Evolutionary conservation across 768 basidiomycete species (phyloP).

Genomic region (Paxillus involutus): DNA sequence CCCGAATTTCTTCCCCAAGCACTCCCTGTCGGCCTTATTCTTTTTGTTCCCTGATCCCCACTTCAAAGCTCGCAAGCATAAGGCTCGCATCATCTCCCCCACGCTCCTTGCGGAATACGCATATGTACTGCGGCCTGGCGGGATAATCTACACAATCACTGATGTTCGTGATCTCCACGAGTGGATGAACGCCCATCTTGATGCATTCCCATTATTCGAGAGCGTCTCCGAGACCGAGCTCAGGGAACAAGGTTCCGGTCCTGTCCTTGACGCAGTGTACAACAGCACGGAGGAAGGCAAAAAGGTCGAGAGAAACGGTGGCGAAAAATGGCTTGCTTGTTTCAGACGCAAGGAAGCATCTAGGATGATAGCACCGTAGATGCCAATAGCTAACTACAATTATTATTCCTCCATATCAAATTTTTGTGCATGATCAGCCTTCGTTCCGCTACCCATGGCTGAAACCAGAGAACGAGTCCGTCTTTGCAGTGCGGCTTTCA

Average conservation of each 20-base stretch:
- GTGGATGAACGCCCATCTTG: slow-evolving; percentile 95
- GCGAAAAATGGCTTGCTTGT: slow-evolving; percentile 91
- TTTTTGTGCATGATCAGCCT: too few relatives aligned
- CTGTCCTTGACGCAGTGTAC: slow-evolving; percentile 80
- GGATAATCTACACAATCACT: slow-evolving; percentile 96
- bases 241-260: slow-evolving; percentile 71
- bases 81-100: slow-evolving; percentile 96
- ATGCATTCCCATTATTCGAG: slow-evolving; percentile 85
- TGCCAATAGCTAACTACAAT: slow-evolving; percentile 18
- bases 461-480: too few relatives aligned
- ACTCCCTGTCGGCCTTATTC: slow-evolving; percentile 89
- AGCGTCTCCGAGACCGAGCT: slow-evolving; percentile 73
- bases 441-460: too few relatives aligned
- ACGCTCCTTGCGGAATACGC: slow-evolving; percentile 98
- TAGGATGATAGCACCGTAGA: slow-evolving; percentile 10
- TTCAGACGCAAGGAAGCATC: slow-evolving; percentile 60
- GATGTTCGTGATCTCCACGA: slow-evolving; percentile 92
- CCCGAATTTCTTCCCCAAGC: slow-evolving; percentile 91
- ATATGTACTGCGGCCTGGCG: slow-evolving; percentile 88
- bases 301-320: slow-evolving; percentile 91
- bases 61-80: slow-evolving; percentile 97
- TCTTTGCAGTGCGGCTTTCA: too few relatives aligned
- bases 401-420: slow-evolving; percentile 40
- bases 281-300: slow-evolving; percentile 93
- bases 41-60: slow-evolving; percentile 99